phyloP scores from a whole-genome alignment of 495 filamentous ascomycete species.

The Podospora comata region DNA sequence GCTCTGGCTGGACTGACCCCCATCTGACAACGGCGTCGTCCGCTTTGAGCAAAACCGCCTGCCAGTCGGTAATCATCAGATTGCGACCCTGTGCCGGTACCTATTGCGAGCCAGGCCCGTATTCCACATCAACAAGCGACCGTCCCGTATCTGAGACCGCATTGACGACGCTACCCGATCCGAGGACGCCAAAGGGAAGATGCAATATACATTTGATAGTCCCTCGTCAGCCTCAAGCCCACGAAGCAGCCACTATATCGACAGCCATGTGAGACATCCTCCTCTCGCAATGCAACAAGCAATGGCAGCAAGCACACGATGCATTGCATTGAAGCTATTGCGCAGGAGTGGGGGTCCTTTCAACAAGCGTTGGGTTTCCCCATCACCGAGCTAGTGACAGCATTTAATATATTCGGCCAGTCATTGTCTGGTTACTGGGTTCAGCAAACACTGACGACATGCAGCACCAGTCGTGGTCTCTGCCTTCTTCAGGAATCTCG shows the following conservation, averaged over 20 bases:
- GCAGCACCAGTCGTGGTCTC: constrained; percentile 8
- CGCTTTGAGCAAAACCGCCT: background rate
- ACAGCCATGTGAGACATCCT: background rate
- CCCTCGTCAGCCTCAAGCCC: background rate
- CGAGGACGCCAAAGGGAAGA: background rate
- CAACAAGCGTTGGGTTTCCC: background rate
- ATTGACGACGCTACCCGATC: background rate
- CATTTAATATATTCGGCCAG: constrained; percentile 23
- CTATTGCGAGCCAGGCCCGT: background rate
- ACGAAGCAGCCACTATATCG: background rate
- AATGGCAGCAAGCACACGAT: background rate
- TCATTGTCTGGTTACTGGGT: constrained; percentile 28
- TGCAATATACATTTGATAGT: background rate
- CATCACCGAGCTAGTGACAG: constrained; percentile 13
- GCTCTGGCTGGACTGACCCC: background rate
- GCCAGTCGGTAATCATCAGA: constrained; percentile 2
- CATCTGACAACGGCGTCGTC: background rate
- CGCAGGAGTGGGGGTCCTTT: constrained; percentile 10
- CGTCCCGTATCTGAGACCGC: background rate
- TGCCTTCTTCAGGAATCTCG: constrained; percentile 6
- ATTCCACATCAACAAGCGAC: background rate
- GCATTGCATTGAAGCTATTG: background rate
- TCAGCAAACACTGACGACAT: constrained; percentile 14
- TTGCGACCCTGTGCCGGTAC: background rate
- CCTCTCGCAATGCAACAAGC: background rate